Evolutionary conservation across 2,329 filamentous ascomycete genomes (phyloP).

Genomic region (Huntiella omanensis): DNA sequence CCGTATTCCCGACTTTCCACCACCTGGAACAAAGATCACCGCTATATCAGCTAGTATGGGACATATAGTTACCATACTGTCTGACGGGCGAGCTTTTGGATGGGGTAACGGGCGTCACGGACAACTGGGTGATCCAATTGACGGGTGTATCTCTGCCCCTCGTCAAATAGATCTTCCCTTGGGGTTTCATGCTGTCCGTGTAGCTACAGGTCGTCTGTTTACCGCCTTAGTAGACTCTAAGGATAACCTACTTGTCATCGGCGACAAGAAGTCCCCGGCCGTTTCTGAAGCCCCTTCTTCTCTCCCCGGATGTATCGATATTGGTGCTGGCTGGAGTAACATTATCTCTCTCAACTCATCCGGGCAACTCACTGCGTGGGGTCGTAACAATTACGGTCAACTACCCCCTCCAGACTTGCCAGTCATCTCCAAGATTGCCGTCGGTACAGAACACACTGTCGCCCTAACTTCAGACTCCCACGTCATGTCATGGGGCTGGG

Average conservation of each 20-base stretch:
- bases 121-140: conserved; percentile 48
- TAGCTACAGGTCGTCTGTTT: conserved; percentile 69
- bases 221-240: conserved; percentile 32
- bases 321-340: conserved; percentile 67
- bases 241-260: conserved; percentile 49
- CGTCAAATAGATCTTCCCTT: conserved; percentile 32
- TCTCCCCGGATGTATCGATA: conserved; percentile 41
- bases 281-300: conserved; percentile 34
- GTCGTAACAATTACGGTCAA: conserved; percentile 71
- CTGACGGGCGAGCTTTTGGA: conserved; percentile 60
- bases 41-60: conserved; percentile 56
- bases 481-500: conserved; percentile 85
- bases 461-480: conserved; percentile 41
- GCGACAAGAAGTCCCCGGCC: conserved; percentile 56
- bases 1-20: conserved; percentile 44
- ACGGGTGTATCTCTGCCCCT: conserved; percentile 34
- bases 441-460: conserved; percentile 81
- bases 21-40: conserved; percentile 34
- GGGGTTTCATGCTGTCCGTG: conserved; percentile 44
- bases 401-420: conserved; percentile 46
- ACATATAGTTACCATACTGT: conserved; percentile 56
- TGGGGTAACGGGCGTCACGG: conserved; percentile 82
- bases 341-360: conserved; percentile 50
- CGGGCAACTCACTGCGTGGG: conserved; percentile 52
- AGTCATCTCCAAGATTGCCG: conserved; percentile 42